A percentile compares a stretch with the other conserved stretches of the same genome.
Evolutionary conservation across 1,284 basidiomycete species (phyloP).

Genomic region (Marasmius oreades): DNA sequence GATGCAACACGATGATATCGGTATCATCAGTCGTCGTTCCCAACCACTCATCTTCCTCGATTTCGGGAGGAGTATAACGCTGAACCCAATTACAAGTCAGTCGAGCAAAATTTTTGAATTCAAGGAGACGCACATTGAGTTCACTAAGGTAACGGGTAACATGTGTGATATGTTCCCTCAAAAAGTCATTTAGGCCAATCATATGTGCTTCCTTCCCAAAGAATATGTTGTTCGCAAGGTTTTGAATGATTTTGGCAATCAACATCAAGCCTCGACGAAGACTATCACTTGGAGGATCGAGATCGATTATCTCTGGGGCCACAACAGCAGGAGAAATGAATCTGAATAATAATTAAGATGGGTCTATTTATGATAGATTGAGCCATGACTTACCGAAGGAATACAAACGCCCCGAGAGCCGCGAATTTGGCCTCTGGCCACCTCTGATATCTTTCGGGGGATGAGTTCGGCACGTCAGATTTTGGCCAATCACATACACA

Average conservation of each 20-base stretch:
- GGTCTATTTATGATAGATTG: neutral
- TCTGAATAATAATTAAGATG: constrained; percentile 31
- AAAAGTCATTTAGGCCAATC: constrained; percentile 76
- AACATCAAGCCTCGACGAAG: constrained; percentile 78
- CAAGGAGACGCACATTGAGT: constrained; percentile 54
- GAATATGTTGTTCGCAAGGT: constrained; percentile 88
- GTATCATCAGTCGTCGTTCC: constrained; percentile 76
- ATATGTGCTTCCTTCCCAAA: constrained; percentile 89
- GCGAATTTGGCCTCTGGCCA: constrained; percentile 86
- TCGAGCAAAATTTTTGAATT: constrained; percentile 1
- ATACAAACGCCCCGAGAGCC: constrained; percentile 89
- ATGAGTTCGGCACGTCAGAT: constrained; percentile 7
- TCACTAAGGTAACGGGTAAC: constrained; percentile 84
- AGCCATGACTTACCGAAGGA: constrained; percentile 58
- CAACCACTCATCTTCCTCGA: constrained; percentile 67
- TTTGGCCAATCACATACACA: constrained; percentile 55
- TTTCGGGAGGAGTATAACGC: constrained; percentile 55
- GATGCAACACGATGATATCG: constrained; percentile 76
- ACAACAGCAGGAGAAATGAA: constrained; percentile 87
- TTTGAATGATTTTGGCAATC: constrained; percentile 90
- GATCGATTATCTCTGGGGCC: constrained; percentile 79
- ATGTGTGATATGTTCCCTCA: constrained; percentile 73
- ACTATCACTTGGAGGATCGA: constrained; percentile 67
- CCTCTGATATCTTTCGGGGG: constrained; percentile 8
- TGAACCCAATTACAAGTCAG: constrained; percentile 22